Evolutionary conservation across 208 protist species (phyloP), one percentile per base, ranked within the genome.

Genomic region (Trypanosoma platydactyli): DNA sequence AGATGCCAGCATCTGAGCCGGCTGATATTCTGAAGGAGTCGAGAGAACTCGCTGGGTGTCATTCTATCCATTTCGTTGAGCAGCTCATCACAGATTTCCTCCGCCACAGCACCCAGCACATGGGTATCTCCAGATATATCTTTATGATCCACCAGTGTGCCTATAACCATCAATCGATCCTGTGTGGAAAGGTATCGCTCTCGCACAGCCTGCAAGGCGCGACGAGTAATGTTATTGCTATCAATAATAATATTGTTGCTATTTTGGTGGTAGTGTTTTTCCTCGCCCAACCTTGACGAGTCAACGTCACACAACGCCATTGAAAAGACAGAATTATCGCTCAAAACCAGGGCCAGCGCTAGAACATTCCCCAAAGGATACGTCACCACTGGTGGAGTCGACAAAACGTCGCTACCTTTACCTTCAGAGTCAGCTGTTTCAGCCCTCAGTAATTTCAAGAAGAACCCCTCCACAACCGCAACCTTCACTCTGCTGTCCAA

Each of bases 21-120:
- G 52, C 84, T 86, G 5, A 91, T 65, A 48, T 54, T 52, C 27
- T 91, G 89, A 33, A 88, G 49, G 38, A 92, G 74, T 24, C 71
- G 66, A 4, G 86, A 79, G 68, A 89, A 90, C 52, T 84, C 86
- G 49, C 77, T 83, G n/a, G 88, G 68, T 13, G 54, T 81, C 57
- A 94, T 65, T 3, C 61, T 53, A 3, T 64, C 67, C 22, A 46
- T 71, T 0, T 73, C 71, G 20, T 61, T 25, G 30, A 84, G 54
- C n/a, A 83, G 49, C 58, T 78, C 52, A 25, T 46, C 20, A 55
- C 57, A 64, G 13, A 75, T 49, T 24, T 68, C 62, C 38, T 57
- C 53, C 29, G 55, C 55, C 2, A 59, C 27, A 7, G 9, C 35
- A 6, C 25, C 30, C 6, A 22, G 25, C 24, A 27, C 55, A 0